Evolutionary conservation across 371 early-diverging fungal genomes (phyloP), one percentile per base, ranked within the genome.

Genomic region (Lichtheimia ornata): DNA sequence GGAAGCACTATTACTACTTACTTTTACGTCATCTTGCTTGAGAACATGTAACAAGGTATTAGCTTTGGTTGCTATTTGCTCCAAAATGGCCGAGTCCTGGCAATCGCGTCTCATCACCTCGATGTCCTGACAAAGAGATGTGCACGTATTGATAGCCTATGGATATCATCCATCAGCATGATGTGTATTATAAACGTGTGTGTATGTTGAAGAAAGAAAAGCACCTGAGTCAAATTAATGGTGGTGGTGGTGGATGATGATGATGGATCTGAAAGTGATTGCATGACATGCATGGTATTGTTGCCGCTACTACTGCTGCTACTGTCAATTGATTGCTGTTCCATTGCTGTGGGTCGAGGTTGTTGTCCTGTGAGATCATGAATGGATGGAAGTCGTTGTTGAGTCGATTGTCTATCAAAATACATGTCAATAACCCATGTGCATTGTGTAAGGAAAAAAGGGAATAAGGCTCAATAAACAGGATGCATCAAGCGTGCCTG

Each of bases 71-170:
- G 53, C 50, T 17, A 65, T 44, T 28, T 50, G 40, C 28, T 65
- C 58, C 24, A 55, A 44, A 11, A 56, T 13, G 24, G 20, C 27
- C n/a, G 24, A 52, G 13, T 50, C 27, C 18, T 40, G 18, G 30
- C 61, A 50, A 5, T 60, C 51, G 28, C 13, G 50, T 42, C 59
- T 41, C 6, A 58, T 28, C 40, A 58, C 50, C 44, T 49, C 53
- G 42, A 66, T 47, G 25, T 61, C 62, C 40, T 66, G 53, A 35
- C 62, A 66, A 18, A 66, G 40, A n/a, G 27, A n/a, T 13, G 58
- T 45, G 57, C 68, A 67, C 22, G 57, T 61, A 30, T 53, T 55
- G 35, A 66, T 57, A 12, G 52, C 51, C 66, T 66, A 61, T 3
- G 11, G 7, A 49, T 14, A 17, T 14, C 9, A 55, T n/a, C 20